Evolutionary conservation across 768 basidiomycete species (phyloP), one percentile per base, ranked within the genome.

Genomic region (Phanerodontia chrysosporium): DNA sequence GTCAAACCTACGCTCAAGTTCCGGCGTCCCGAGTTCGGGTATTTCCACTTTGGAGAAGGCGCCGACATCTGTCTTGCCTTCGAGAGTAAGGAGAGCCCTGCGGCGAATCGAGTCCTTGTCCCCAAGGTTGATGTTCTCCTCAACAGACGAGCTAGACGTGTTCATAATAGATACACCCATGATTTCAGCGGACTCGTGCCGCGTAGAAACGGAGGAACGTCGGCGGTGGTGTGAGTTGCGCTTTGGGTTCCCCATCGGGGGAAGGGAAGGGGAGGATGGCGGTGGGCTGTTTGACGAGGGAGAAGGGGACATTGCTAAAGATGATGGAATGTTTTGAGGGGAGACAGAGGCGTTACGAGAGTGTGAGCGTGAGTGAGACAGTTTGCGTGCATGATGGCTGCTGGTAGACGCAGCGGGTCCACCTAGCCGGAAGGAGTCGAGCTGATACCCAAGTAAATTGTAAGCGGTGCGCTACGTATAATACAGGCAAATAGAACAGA

Each of bases 101-200:
- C 89, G 84, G 39, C 92, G 86, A 39, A 91, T 80, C 18, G 91
- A 91, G 64, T 90, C 88, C 73, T 83, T 85, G 64, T 89, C 87
- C 29, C 83, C 86, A 25, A 86, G 66, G 62, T 83, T 86, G 66
- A 88, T 74, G 65, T 84, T 84, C 68, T 89, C 85, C 30, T 91
- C 86, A 1, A 84, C 78, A 27, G 76, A 75, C 1, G 83, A 42
- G 18, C 39, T 81, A 9, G 80, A 65, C 5, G 85, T 83, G 25
- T 86, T 83, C 13, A 89, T 85, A 39, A 90, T 75, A 24, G 87
- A 74, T 13, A 91, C 82, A 27, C 92, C 91, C 90, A 96, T 95
- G 67, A 96, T 76, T 66, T 95, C 94, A 18, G 92, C 89, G 21
- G 92, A 94, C 75, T 96, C 94, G 64, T 81, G 82, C 61, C 92